Conservation (phyloP, 257 asterid genomes). For the Lycium ferocissimum region DNA sequence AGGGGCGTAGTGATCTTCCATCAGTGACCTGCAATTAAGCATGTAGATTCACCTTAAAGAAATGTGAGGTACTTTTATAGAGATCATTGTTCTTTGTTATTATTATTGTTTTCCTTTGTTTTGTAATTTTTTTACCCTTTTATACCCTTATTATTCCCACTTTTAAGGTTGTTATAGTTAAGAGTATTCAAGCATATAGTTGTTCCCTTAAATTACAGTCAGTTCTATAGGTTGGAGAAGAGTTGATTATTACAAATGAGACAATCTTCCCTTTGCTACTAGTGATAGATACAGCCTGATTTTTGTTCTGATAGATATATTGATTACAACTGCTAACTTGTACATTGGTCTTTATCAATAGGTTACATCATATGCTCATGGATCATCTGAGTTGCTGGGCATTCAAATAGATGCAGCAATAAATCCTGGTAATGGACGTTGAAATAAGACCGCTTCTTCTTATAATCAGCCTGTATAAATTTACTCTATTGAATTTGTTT, state of each 20-base stretch:
- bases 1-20: neutral
- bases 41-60: conserved; percentile 12
- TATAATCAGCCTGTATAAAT: neutral
- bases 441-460: neutral
- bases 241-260: conserved; percentile 3
- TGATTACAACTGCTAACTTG: conserved; percentile 27
- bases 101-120: neutral
- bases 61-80: neutral
- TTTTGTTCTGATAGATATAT: conserved; percentile 4
- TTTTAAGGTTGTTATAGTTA: neutral
- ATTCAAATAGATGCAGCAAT: conserved; percentile 99
- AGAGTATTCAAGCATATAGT: conserved; percentile 14
- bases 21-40: conserved; percentile 22
- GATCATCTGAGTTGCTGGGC: conserved; percentile 93
- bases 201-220: conserved; percentile 19
- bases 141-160: neutral
- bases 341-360: conserved; percentile 45
- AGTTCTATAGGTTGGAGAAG: conserved; percentile 11
- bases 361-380: conserved; percentile 99
- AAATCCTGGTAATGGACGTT: conserved; percentile 75
- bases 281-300: neutral
- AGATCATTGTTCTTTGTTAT: conserved; percentile 16
- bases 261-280: conserved; percentile 10
- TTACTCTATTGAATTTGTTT: conserved; percentile 18
- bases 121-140: neutral